These are phyloP conservation scores for Bipolaris zeicola DNA, from an alignment of 2,329 filamentous ascomycete genomes.

Conservation along the genomic window DNA sequence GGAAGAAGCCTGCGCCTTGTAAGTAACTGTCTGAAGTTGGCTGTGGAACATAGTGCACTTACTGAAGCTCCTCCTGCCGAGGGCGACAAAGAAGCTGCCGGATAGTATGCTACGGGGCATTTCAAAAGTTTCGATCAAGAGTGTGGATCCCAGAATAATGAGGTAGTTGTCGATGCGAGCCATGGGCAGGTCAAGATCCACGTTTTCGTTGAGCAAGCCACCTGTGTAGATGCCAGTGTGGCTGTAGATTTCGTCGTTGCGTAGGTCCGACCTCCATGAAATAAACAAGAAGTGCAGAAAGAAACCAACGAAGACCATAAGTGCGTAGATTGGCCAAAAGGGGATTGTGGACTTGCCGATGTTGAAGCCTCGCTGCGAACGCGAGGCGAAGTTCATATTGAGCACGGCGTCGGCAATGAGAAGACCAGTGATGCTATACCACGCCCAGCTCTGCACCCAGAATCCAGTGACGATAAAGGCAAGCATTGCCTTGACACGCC, in stretches of 20 bases:
- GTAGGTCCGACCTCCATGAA: constrained; percentile 46
- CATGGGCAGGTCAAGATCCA: constrained; percentile 43
- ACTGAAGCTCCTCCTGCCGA: constrained; percentile 54
- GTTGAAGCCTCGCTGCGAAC: constrained; percentile 24
- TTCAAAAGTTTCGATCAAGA: constrained; percentile 50
- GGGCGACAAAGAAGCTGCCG: constrained; percentile 42
- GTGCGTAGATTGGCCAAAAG: constrained; percentile 42
- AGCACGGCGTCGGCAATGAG: constrained; percentile 56
- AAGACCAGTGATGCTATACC: constrained; percentile 53
- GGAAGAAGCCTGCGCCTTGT: constrained; percentile 47
- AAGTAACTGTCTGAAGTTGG: constrained; percentile 7
- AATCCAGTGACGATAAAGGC: constrained; percentile 53
- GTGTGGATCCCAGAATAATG: constrained; percentile 50
- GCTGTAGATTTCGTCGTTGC: constrained; percentile 46
- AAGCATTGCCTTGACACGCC: constrained; percentile 50
- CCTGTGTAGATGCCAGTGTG: constrained; percentile 52
- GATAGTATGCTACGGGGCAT: constrained; percentile 45
- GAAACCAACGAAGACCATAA: constrained; percentile 44
- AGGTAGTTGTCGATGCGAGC: constrained; percentile 54
- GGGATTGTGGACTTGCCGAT: constrained; percentile 21
- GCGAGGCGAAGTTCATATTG: constrained; percentile 49
- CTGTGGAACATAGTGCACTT: constrained; percentile 24
- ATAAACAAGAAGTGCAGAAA: constrained; percentile 53
- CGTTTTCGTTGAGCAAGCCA: constrained; percentile 44
- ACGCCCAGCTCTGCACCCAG: constrained; percentile 57